Conservation (phyloP, 2,329 filamentous ascomycete species). For the Hymenotorrendiella dingleyae region DNA sequence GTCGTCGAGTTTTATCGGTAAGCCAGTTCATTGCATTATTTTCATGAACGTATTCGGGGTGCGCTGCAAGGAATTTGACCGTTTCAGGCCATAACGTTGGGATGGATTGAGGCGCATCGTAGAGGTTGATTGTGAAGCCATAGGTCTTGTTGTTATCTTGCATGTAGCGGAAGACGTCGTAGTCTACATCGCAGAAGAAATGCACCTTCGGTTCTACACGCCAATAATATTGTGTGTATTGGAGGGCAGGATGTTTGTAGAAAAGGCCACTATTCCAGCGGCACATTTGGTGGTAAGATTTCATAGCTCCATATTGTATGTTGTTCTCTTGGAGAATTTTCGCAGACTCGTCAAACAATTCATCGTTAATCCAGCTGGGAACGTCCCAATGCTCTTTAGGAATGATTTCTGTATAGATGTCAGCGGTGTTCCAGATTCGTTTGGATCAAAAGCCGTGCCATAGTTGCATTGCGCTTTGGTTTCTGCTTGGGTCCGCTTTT, state of each 20-base stretch:
- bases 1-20: constrained; percentile 68
- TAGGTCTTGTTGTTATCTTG: constrained; percentile 98
- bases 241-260: constrained; percentile 88
- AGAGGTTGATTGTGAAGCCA: constrained; percentile 96
- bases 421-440: background rate
- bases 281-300: constrained; percentile 98
- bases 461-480: constrained; percentile 88
- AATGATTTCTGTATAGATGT: constrained; percentile 59
- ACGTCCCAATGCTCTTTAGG: constrained; percentile 94
- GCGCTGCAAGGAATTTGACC: constrained; percentile 77
- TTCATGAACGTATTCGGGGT: constrained; percentile 72
- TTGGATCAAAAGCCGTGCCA: constrained; percentile 44
- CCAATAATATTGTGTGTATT: constrained; percentile 89
- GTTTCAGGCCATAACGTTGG: constrained; percentile 94
- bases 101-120: constrained; percentile 83
- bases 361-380: constrained; percentile 85
- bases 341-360: constrained; percentile 79
- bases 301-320: constrained; percentile 83
- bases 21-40: constrained; percentile 89
- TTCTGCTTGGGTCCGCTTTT: constrained; percentile 67
- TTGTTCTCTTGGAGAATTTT: constrained; percentile 75
- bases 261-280: constrained; percentile 98
- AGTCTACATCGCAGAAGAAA: constrained; percentile 98
- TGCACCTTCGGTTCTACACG: constrained; percentile 97
- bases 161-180: constrained; percentile 98